Evolutionary conservation across 129 eudicot genomes (phyloP).

Genomic region (Flaveria sonorensis): DNA sequence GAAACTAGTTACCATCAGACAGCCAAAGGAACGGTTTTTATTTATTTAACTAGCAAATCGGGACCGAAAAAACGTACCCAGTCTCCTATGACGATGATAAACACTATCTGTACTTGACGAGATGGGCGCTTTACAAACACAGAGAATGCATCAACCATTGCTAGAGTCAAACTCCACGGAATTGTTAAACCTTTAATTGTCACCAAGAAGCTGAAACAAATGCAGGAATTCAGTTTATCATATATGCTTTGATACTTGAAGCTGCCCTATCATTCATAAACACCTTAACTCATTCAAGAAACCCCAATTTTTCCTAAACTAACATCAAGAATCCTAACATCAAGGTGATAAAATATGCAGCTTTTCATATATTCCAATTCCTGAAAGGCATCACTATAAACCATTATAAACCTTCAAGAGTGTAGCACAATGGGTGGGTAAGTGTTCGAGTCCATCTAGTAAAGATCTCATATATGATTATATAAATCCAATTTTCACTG

Average conservation of each 20-base stretch:
- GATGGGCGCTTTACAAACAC: conserved; percentile 74
- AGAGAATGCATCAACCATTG: conserved; percentile 72
- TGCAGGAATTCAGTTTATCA: conserved; percentile 20
- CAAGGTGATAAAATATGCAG: conserved; percentile 7
- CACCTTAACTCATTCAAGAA: background rate
- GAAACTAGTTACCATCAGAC: background rate
- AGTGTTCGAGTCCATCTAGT: too few relatives aligned
- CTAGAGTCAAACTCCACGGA: conserved; percentile 92
- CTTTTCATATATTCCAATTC: background rate
- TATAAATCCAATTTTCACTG: too few relatives aligned
- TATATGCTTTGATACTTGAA: background rate
- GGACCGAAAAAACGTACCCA: conserved; percentile 51
- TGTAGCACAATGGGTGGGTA: too few relatives aligned
- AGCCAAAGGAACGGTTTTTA: background rate
- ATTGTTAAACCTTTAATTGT: conserved; percentile 90
- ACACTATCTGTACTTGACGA: conserved; percentile 65
- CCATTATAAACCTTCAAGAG: background rate
- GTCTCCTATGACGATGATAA: conserved; percentile 69
- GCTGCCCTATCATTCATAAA: background rate
- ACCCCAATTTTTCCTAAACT: background rate
- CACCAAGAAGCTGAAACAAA: conserved; percentile 72
- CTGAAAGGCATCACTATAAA: background rate
- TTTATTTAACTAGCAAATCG: background rate
- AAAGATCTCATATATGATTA: too few relatives aligned
- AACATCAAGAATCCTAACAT: background rate